phyloP scores from a whole-genome alignment of 2,329 filamentous ascomycete genomes.

The Davidsoniella neocaledoniae region DNA sequence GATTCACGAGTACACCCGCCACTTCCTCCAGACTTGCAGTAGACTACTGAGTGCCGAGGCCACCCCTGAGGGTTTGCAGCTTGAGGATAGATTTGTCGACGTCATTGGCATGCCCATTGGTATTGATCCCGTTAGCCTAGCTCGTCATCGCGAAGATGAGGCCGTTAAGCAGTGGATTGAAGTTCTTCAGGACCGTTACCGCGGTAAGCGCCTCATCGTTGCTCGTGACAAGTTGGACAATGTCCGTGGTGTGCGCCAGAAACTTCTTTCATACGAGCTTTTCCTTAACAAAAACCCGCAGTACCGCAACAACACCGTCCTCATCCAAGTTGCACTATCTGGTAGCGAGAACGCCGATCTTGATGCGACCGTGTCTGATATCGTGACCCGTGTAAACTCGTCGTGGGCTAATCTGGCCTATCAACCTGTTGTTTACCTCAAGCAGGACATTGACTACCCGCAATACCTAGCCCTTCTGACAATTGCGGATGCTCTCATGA shows the following conservation, averaged over 20 bases:
- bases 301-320: slow-evolving; percentile 72
- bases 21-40: slow-evolving; percentile 92
- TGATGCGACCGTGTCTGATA: slow-evolving; percentile 77
- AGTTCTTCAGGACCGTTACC: slow-evolving; percentile 68
- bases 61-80: slow-evolving; percentile 68
- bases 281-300: slow-evolving; percentile 89
- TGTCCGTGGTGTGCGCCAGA: slow-evolving; percentile 82
- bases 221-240: slow-evolving; percentile 88
- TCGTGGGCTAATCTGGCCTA: slow-evolving; percentile 80
- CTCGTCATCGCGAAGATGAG: slow-evolving; percentile 49
- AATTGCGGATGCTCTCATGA: slow-evolving; percentile 81
- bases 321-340: slow-evolving; percentile 88
- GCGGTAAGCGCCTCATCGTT: slow-evolving; percentile 78
- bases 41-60: slow-evolving; percentile 81
- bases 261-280: slow-evolving; percentile 78
- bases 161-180: slow-evolving; percentile 66
- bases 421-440: slow-evolving; percentile 81
- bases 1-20: slow-evolving; percentile 79
- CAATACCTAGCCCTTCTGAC: slow-evolving; percentile 87
- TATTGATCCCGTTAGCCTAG: slow-evolving; percentile 67
- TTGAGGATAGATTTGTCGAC: slow-evolving; percentile 87
- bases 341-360: slow-evolving; percentile 77
- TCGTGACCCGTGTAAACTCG: slow-evolving; percentile 87
- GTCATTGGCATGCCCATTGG: slow-evolving; percentile 76
- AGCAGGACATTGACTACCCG: slow-evolving; percentile 83